Percentiles rank a stretch among this genome's conserved stretches.
These are phyloP conservation scores for Flaveria ramosissima DNA, from an alignment of 129 eudicot species.

Conservation along the genomic window DNA sequence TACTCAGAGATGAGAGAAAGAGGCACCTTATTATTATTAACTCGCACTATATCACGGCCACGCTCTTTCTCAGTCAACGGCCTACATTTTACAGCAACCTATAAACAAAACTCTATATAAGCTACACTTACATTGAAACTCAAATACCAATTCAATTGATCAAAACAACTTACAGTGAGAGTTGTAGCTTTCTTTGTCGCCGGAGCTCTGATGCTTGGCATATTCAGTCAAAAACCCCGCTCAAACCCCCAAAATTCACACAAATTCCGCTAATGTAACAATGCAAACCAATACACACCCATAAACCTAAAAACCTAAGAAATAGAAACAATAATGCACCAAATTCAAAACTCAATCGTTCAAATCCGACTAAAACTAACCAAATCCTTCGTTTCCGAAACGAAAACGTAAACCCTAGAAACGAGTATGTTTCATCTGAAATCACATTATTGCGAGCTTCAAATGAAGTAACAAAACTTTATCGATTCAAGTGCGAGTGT, in stretches of 20 bases:
- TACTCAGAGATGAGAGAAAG: no score
- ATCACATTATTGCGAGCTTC: slow-evolving; percentile 24
- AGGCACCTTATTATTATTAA: slow-evolving; percentile 58
- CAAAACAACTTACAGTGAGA: slow-evolving; percentile 61
- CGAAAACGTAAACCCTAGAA: slow-evolving; percentile 34
- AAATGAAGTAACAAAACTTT: slow-evolving; percentile 17
- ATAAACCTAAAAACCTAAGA: slow-evolving; percentile 22
- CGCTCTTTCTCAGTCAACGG: slow-evolving; percentile 63
- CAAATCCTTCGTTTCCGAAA: not conserved
- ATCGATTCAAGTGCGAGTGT: slow-evolving; percentile 19
- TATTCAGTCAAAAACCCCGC: slow-evolving; percentile 43
- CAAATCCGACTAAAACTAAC: slow-evolving; percentile 10
- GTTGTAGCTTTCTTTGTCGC: slow-evolving; percentile 79
- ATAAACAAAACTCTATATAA: slow-evolving; percentile 27
- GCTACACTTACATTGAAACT: slow-evolving; percentile 1
- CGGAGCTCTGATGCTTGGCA: slow-evolving; percentile 89
- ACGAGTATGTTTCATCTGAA: not conserved
- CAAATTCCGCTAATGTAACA: not conserved
- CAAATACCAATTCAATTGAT: not conserved
- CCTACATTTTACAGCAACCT: slow-evolving; percentile 97
- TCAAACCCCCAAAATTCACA: slow-evolving; percentile 18
- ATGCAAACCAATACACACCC: slow-evolving; percentile 4
- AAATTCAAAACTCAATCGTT: not conserved
- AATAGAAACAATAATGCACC: not conserved
- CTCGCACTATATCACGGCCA: slow-evolving; percentile 80